These are phyloP conservation scores for Pouteria glomerata DNA, from an alignment of 148 eudicot species.

Conservation along the genomic window DNA sequence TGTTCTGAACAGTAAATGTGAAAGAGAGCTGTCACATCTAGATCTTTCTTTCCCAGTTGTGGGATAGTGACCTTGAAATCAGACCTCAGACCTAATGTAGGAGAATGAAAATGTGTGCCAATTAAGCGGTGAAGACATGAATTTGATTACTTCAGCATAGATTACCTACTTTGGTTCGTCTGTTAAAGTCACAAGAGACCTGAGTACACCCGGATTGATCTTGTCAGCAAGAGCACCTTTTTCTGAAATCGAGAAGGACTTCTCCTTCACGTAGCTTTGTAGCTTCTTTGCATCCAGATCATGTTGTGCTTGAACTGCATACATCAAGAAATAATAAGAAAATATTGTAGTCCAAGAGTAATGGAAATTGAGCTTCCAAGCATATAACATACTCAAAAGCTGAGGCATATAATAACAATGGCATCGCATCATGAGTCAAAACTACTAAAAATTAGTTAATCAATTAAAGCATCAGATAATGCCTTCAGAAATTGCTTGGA, in stretches of 20 bases:
- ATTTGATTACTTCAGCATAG: background rate
- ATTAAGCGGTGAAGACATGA: background rate
- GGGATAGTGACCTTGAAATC: background rate
- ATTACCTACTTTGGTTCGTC: conserved; percentile 51
- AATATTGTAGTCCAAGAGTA: background rate
- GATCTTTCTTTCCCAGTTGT: too few species aligned
- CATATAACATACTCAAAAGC: background rate
- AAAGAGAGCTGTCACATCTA: too few species aligned
- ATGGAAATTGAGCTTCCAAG: background rate
- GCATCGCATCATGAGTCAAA: background rate
- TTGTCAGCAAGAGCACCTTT: conserved; percentile 82
- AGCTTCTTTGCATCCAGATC: conserved; percentile 70
- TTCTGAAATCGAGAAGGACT: conserved; percentile 66
- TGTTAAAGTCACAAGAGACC: conserved; percentile 56
- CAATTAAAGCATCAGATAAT: too few species aligned
- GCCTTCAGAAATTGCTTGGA: too few species aligned
- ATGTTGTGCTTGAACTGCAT: conserved; percentile 72
- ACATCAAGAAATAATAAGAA: background rate
- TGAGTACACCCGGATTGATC: conserved; percentile 72
- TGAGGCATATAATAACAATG: too few species aligned
- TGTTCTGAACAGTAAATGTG: background rate
- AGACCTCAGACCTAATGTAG: background rate
- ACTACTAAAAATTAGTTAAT: background rate
- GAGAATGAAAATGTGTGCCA: background rate
- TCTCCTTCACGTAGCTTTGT: conserved; percentile 77